These are phyloP conservation scores for Puccinia brachypodii DNA, from an alignment of 1,284 basidiomycete species.

Conservation along the genomic window DNA sequence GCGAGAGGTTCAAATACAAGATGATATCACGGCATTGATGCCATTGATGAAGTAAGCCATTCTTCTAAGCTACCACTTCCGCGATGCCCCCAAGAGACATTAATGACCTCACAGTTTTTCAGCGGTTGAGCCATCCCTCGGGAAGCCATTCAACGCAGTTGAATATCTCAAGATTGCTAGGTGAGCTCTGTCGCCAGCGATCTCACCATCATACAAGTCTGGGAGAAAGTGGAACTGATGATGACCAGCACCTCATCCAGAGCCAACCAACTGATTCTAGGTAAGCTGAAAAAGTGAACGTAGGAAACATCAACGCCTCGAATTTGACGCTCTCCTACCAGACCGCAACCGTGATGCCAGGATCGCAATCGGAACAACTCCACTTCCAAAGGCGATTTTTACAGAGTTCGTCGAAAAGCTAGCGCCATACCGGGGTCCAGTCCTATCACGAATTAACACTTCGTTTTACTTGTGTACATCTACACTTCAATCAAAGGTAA, in stretches of 20 bases:
- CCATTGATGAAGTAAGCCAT: constrained; percentile 57
- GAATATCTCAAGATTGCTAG: constrained; percentile 7
- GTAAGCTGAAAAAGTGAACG: not conserved
- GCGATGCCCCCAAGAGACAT: not conserved
- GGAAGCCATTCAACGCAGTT: not conserved
- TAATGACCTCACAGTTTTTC: not conserved
- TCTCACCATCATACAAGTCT: not conserved
- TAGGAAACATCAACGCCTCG: not conserved
- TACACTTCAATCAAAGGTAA: constrained; percentile 30
- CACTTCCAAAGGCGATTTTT: constrained; percentile 9
- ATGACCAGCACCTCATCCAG: not conserved
- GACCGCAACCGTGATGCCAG: constrained; percentile 34
- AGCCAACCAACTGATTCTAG: constrained; percentile 4
- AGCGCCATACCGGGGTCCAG: constrained; percentile 2
- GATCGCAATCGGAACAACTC: constrained; percentile 31
- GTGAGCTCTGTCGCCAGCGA: not conserved
- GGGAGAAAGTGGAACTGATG: not conserved
- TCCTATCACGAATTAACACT: constrained; percentile 5
- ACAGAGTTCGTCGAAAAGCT: constrained; percentile 37
- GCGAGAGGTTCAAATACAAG: constrained; percentile 57
- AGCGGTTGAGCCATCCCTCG: not conserved
- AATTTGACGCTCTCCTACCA: not conserved
- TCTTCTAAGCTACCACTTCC: not conserved
- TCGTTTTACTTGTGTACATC: constrained; percentile 39
- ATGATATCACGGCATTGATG: constrained; percentile 55